Base-by-base conservation (phyloP, 1,284 basidiomycete species). In the Grifola frondosa region DNA sequence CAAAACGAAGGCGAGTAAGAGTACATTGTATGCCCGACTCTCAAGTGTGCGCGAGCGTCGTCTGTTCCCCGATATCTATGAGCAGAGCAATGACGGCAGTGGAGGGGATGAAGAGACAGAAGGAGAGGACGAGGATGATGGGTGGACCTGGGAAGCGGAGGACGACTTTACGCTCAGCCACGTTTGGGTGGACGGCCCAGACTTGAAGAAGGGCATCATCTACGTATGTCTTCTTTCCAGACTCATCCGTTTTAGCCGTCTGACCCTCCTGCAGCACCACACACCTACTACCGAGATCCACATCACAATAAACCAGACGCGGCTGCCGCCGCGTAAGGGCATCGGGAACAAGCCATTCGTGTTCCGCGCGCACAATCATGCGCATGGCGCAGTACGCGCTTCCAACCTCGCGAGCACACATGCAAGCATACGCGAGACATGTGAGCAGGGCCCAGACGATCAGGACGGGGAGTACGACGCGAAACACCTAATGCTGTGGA, bases 111-210 rank as follows among this genome's bases (percentile, higher is more conserved):
- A 56, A 5, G 34, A 50, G 37, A 48, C 51, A 7, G 44, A 52
- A 37, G 37, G 43, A 28, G 64, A 66, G 38, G 54, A 65, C 48
- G 59, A 63, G 15, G 57, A 59, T 1, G 60, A 62, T 5, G 64
- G 58, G 11, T 81, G 78, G 74, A 70, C 66, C 31, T 84, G 82
- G 82, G 73, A 78, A 44, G 73, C 77, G 2, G 84, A 86, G 56
- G 81, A 83, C 53, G 81, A 84, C 47, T 73, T 75, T 39, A 75
- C 73, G 0, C 56, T 86, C 12, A 68, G 58, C 5, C 74, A 78
- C 52, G 74, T 75, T 3, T 86, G 81, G 80, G 69, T 74, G 0
- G 65, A 66, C 5, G 75, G 76, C 0, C 65, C 70, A 2, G 71
- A 77, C 40, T 54, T 72, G 3, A 52, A 63, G 8, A 66, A 68